phyloP scores from a whole-genome alignment of 805 yeast genomes.

The Ogataea paradorogensis region DNA sequence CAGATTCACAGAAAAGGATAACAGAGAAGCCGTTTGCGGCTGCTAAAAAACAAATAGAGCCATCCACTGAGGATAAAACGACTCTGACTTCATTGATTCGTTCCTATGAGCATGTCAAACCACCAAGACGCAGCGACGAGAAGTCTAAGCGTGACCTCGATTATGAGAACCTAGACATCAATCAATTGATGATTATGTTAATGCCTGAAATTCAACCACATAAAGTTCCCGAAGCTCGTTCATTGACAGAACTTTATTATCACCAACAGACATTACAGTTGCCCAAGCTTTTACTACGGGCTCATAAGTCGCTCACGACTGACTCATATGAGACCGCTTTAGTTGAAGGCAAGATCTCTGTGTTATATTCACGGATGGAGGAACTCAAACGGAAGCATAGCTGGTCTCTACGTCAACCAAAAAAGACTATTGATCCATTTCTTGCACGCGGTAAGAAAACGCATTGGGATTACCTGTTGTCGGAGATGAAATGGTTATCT shows the following conservation, averaged over 20 bases:
- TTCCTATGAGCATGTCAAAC: constrained; percentile 21
- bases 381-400: constrained; percentile 82
- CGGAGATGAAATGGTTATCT: constrained; percentile 84
- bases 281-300: constrained; percentile 72
- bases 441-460: constrained; percentile 36
- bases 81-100: constrained; percentile 30
- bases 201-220: constrained; percentile 53
- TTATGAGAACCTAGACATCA: constrained; percentile 39
- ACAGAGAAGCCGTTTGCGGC: constrained; percentile 2
- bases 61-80: constrained; percentile 25
- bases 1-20: constrained; percentile 1
- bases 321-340: constrained; percentile 82
- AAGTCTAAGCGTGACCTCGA: constrained; percentile 32
- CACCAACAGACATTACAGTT: constrained; percentile 86
- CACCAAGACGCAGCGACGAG: constrained; percentile 30
- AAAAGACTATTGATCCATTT: constrained; percentile 66
- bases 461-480: constrained; percentile 71
- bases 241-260: constrained; percentile 83
- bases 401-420: constrained; percentile 91
- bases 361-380: constrained; percentile 84
- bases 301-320: constrained; percentile 84
- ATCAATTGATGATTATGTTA: constrained; percentile 42
- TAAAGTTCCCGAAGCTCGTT: constrained; percentile 52
- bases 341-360: constrained; percentile 88
- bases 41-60: constrained; percentile 18